Percentiles rank a stretch among this genome's conserved stretches.
phyloP scores from a whole-genome alignment of 176 grass and related monocot species.

The Triticum dicoccoides region DNA sequence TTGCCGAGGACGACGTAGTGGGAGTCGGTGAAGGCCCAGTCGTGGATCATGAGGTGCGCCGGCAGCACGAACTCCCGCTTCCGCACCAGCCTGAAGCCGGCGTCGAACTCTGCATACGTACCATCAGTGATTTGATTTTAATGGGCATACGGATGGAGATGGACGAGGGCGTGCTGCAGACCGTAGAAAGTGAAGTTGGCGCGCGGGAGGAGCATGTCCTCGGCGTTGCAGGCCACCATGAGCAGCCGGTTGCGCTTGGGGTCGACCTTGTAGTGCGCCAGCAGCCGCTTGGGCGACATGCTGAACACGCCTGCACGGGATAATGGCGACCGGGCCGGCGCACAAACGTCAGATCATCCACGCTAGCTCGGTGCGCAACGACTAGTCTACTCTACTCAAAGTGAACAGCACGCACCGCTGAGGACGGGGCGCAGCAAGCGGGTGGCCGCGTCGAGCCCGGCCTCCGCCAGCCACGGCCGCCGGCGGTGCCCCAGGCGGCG shows the following conservation, averaged over 20 bases:
- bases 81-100: slow-evolving; percentile 50
- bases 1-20: slow-evolving; percentile 85
- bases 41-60: slow-evolving; percentile 95
- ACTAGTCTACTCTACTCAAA: too few species aligned
- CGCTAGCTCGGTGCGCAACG: too few species aligned
- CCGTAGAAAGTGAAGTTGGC: slow-evolving; percentile 93
- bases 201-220: slow-evolving; percentile 91
- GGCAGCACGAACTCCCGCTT: slow-evolving; percentile 79
- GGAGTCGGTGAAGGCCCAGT: slow-evolving; percentile 85
- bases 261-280: slow-evolving; percentile 96
- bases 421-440: slow-evolving; percentile 65
- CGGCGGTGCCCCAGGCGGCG: neutral
- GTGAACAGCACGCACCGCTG: slow-evolving; percentile 23
- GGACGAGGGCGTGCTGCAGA: neutral
- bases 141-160: neutral
- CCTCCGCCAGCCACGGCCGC: slow-evolving; percentile 30
- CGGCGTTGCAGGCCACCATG: slow-evolving; percentile 83
- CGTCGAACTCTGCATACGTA: slow-evolving; percentile 61
- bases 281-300: slow-evolving; percentile 77
- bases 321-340: neutral
- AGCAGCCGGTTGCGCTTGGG: slow-evolving; percentile 49
- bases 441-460: slow-evolving; percentile 55
- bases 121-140: neutral
- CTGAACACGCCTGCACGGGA: slow-evolving; percentile 55
- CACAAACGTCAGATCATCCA: neutral